Evolutionary conservation across 2,329 filamentous ascomycete genomes (phyloP).

Genomic region (Fusarium keratoplasticum): DNA sequence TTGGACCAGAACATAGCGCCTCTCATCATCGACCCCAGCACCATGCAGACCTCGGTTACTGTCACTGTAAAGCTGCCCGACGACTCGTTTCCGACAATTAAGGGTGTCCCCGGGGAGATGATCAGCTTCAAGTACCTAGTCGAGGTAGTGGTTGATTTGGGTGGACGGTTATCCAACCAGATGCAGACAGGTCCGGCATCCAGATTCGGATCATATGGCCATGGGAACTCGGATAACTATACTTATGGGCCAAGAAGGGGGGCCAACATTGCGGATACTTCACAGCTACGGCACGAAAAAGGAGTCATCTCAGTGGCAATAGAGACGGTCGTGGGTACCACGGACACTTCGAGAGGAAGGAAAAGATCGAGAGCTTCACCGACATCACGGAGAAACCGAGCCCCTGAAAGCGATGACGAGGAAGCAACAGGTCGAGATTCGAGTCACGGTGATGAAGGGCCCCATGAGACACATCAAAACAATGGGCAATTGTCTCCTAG

Average conservation of each 20-base stretch:
- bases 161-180: slow-evolving; percentile 84
- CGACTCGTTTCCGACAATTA: slow-evolving; percentile 92
- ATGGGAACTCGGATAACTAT: slow-evolving; percentile 43
- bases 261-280: slow-evolving; percentile 85
- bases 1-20: slow-evolving; percentile 89
- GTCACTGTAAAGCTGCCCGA: slow-evolving; percentile 89
- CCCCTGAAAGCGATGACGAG: slow-evolving; percentile 49
- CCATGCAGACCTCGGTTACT: slow-evolving; percentile 82
- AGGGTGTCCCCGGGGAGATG: slow-evolving; percentile 89
- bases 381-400: slow-evolving; percentile 43
- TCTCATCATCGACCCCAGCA: slow-evolving; percentile 85
- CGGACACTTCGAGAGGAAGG: slow-evolving; percentile 70
- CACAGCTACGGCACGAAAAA: slow-evolving; percentile 86
- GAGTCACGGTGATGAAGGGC: slow-evolving; percentile 37
- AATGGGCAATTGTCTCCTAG: slow-evolving; percentile 34
- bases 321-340: slow-evolving; percentile 87
- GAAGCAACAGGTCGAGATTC: slow-evolving; percentile 39
- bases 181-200: slow-evolving; percentile 69
- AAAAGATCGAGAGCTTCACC: slow-evolving; percentile 42
- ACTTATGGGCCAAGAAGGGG: slow-evolving; percentile 49
- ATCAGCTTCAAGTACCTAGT: slow-evolving; percentile 95
- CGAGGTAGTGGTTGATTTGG: slow-evolving; percentile 92
- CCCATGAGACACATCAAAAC: slow-evolving; percentile 29
- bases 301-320: slow-evolving; percentile 90
- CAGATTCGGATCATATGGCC: slow-evolving; percentile 52